A percentile compares a stretch with the other conserved stretches of the same genome.
Evolutionary conservation across 306 rosid genomes (phyloP).

Genomic region (Parietaria judaica): DNA sequence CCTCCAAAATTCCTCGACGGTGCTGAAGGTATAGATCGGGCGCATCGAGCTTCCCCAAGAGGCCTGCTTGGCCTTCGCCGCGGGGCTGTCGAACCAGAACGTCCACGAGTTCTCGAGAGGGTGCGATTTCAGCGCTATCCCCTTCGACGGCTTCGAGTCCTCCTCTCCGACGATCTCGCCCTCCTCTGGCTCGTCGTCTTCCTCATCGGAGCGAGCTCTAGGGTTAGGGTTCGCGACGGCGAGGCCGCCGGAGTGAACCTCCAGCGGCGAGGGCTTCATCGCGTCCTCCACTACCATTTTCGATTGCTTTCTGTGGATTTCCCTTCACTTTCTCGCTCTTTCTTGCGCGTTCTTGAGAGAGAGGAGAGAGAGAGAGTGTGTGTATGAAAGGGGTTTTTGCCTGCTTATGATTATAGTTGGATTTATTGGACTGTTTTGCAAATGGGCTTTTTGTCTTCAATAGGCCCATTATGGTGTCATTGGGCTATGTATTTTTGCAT

Average conservation of each 20-base stretch:
- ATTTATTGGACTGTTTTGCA: background rate
- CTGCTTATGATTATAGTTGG: background rate
- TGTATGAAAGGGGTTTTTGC: too few species aligned
- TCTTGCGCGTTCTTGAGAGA: constrained; percentile 4
- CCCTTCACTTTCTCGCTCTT: constrained; percentile 1
- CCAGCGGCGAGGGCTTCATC: constrained; percentile 30
- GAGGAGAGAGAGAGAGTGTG: background rate
- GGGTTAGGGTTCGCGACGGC: constrained; percentile 26
- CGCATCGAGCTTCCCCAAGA: constrained; percentile 74
- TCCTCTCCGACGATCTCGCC: constrained; percentile 74
- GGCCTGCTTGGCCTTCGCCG: constrained; percentile 46
- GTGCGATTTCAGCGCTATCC: constrained; percentile 35
- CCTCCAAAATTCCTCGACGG: constrained; percentile 95
- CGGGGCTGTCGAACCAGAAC: constrained; percentile 85
- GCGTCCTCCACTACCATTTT: constrained; percentile 56
- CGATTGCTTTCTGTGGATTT: background rate
- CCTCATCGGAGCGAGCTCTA: constrained; percentile 25
- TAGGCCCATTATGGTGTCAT: too few species aligned
- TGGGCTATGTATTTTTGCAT: too few species aligned
- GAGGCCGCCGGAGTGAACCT: constrained; percentile 22
- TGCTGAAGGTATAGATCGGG: constrained; percentile 62
- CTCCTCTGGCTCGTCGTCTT: constrained; percentile 47
- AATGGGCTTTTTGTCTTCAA: background rate
- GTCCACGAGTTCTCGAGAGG: constrained; percentile 89
- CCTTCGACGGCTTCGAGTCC: constrained; percentile 34